These are phyloP conservation scores for Astrephomene gubernaculifera DNA, from an alignment of 139 green algal genomes.

Conservation along the genomic window DNA sequence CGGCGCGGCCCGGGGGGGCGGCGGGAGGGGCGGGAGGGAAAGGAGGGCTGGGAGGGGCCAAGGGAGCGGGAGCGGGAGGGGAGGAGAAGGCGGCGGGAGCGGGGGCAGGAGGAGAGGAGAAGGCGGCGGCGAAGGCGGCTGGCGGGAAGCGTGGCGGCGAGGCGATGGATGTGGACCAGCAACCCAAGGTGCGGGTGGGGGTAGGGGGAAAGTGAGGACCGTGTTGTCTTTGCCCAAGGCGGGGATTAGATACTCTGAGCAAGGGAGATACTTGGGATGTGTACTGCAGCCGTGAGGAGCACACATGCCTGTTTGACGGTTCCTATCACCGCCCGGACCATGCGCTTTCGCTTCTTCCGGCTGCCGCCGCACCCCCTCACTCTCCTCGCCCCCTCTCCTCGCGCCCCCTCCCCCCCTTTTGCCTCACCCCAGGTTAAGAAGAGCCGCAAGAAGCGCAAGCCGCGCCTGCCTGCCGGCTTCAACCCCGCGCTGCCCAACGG, in stretches of 20 bases:
- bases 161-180: slow-evolving; percentile 33
- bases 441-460: slow-evolving; percentile 77
- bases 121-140: slow-evolving; percentile 3
- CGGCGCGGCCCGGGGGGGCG: slow-evolving; percentile 10
- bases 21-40: background rate
- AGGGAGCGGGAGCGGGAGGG: background rate
- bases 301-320: no score
- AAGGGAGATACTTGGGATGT: no score
- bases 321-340: no score
- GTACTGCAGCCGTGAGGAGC: no score
- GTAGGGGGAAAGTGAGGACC: background rate
- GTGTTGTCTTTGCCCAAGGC: no score
- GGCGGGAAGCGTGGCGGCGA: slow-evolving; percentile 36
- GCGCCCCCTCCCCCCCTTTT: background rate
- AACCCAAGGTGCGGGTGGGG: slow-evolving; percentile 18
- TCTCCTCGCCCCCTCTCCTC: background rate
- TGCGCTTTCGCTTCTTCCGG: no score
- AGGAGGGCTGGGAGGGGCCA: no score
- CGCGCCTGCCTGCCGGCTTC: slow-evolving; percentile 84
- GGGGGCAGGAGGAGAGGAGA: no score
- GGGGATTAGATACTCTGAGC: no score
- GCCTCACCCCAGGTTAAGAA: slow-evolving; percentile 54
- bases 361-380: no score
- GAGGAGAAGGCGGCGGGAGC: slow-evolving; percentile 11
- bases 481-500: slow-evolving; percentile 85